Conservation (phyloP, 495 filamentous ascomycete genomes). For the Xylaria scruposa region DNA sequence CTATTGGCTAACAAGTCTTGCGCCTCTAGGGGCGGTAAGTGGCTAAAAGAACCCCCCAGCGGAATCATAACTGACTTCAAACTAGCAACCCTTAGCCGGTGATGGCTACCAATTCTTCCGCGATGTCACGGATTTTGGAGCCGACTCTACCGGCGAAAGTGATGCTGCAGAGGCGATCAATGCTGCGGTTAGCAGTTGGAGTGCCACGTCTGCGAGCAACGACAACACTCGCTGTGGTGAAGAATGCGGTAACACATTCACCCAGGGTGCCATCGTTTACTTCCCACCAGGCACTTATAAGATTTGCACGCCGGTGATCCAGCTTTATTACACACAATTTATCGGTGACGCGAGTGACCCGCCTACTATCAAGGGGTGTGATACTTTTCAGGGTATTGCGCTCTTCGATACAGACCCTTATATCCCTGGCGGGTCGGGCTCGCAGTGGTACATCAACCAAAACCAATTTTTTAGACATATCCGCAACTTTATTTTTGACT, state of each 20-base stretch:
- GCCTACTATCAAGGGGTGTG: conserved; percentile 74
- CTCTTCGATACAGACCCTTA: conserved; percentile 38
- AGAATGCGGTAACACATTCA: conserved; percentile 12
- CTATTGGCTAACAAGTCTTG: no score
- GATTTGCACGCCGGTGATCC: conserved; percentile 63
- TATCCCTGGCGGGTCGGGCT: conserved; percentile 5
- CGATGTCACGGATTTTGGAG: conserved; percentile 57
- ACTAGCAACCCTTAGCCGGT: background rate
- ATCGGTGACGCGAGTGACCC: conserved; percentile 63
- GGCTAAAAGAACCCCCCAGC: background rate
- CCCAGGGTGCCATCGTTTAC: conserved; percentile 58
- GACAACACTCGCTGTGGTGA: background rate
- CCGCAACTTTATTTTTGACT: conserved; percentile 48
- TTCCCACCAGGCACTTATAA: conserved; percentile 71
- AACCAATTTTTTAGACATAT: conserved; percentile 49
- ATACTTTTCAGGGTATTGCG: conserved; percentile 63
- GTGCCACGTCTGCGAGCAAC: conserved; percentile 13
- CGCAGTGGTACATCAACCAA: conserved; percentile 38
- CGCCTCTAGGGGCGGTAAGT: background rate
- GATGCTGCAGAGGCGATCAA: conserved; percentile 79
- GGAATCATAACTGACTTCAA: no score
- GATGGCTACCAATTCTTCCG: conserved; percentile 51
- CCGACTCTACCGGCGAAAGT: conserved; percentile 44
- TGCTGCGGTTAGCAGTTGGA: conserved; percentile 66
- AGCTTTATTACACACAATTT: conserved; percentile 71